Evolutionary conservation across 73 alveolate genomes (phyloP).

Genomic region (Paramecium sonneborni): DNA sequence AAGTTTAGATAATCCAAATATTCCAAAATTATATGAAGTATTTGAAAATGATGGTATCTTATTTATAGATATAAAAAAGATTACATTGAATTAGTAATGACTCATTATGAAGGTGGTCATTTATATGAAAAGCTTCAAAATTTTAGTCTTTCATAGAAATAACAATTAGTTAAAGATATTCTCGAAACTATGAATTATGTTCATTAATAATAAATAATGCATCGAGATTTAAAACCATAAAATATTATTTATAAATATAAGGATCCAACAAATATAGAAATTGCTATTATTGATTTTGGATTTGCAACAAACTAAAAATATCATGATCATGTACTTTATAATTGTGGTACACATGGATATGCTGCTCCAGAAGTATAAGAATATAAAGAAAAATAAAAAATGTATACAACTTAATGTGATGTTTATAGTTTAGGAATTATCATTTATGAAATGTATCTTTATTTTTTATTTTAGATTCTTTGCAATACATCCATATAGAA

Average conservation of each 20-base stretch:
- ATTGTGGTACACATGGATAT: slow-evolving; percentile 79
- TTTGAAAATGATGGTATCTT: neutral
- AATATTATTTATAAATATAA: slow-evolving; percentile 1
- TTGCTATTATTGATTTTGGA: slow-evolving; percentile 13
- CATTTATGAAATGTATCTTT: neutral
- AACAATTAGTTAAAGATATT: neutral
- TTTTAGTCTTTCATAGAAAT: neutral
- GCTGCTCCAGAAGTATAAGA: slow-evolving; percentile 76
- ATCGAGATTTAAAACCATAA: neutral
- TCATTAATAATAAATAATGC: neutral
- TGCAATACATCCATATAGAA: neutral
- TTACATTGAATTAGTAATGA: neutral
- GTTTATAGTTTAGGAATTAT: slow-evolving; percentile 7
- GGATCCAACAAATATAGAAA: neutral
- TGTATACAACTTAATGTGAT: slow-evolving; percentile 1
- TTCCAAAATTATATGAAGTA: slow-evolving; percentile 17
- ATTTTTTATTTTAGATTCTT: neutral
- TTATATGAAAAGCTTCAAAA: neutral
- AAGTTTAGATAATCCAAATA: neutral
- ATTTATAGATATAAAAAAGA: neutral
- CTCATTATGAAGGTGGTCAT: neutral
- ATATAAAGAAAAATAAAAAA: slow-evolving; percentile 13
- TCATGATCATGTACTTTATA: neutral
- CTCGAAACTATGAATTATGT: neutral
- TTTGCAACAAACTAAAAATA: neutral